These are phyloP conservation scores for Mycena albidolilacea DNA, from an alignment of 768 basidiomycete genomes.

Conservation along the genomic window DNA sequence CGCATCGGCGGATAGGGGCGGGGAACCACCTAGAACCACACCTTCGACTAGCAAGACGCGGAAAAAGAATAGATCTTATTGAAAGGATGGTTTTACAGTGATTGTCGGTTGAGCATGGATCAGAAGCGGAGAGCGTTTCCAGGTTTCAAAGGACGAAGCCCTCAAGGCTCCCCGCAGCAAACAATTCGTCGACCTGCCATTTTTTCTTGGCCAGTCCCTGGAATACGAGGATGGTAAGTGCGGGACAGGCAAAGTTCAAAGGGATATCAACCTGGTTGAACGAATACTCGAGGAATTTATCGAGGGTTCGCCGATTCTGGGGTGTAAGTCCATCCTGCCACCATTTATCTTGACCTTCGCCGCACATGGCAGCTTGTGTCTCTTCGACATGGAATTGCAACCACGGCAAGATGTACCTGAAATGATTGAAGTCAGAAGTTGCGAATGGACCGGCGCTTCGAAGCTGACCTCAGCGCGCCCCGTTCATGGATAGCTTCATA, in stretches of 20 bases:
- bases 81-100: too few relatives aligned
- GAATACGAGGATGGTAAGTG: slow-evolving; percentile 14
- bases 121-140: too few relatives aligned
- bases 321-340: slow-evolving; percentile 41
- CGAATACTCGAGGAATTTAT: slow-evolving; percentile 36
- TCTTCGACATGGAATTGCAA: slow-evolving; percentile 41
- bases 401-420: slow-evolving; percentile 37
- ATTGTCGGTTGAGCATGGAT: too few relatives aligned
- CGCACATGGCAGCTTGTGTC: slow-evolving; percentile 36
- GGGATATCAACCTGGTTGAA: too few relatives aligned
- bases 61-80: too few relatives aligned
- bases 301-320: slow-evolving; percentile 37
- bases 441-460: too few relatives aligned
- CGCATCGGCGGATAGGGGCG: too few relatives aligned
- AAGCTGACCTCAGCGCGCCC: slow-evolving; percentile 30
- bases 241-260: too few relatives aligned
- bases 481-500: slow-evolving; percentile 42
- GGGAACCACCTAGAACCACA: too few relatives aligned
- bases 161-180: slow-evolving; percentile 13
- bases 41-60: too few relatives aligned
- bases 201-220: slow-evolving; percentile 39
- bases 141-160: slow-evolving; percentile 23
- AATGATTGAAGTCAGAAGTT: background rate
- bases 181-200: slow-evolving; percentile 37
- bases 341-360: slow-evolving; percentile 35